Conservation (phyloP, 768 basidiomycete genomes). For the Phanerochaete sordida region DNA sequence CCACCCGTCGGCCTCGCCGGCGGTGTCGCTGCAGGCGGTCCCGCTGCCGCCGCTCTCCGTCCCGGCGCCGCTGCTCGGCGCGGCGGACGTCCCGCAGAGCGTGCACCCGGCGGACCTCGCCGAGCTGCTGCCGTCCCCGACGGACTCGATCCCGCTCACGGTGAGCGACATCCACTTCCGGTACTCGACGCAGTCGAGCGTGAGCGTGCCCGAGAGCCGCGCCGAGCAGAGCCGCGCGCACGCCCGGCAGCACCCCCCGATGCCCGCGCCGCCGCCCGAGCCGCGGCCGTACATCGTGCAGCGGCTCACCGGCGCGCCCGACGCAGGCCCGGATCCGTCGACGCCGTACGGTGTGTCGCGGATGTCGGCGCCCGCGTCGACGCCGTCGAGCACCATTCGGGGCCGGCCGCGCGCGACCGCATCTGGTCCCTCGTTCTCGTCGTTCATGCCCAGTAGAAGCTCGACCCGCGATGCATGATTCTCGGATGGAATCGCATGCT, state of each 20-base stretch:
- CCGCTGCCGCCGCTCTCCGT: slow-evolving; percentile 15
- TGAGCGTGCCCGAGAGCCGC: slow-evolving; percentile 16
- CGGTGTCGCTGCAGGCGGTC: slow-evolving; percentile 22
- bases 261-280: slow-evolving; percentile 10
- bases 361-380: slow-evolving; percentile 8
- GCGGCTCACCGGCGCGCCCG: slow-evolving; percentile 21
- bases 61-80: slow-evolving; percentile 3
- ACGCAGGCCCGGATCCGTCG: slow-evolving; percentile 2
- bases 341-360: slow-evolving; percentile 16
- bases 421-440: neutral
- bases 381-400: neutral
- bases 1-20: slow-evolving; percentile 20
- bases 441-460: neutral
- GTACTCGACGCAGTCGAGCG: slow-evolving; percentile 27
- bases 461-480: no score
- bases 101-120: slow-evolving; percentile 17
- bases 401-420: neutral
- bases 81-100: slow-evolving; percentile 9
- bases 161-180: slow-evolving; percentile 36
- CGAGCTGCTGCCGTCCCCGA: slow-evolving; percentile 26
- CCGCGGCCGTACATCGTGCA: slow-evolving; percentile 32
- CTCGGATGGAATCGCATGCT: no score
- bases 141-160: slow-evolving; percentile 31
- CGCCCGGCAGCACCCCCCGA: slow-evolving; percentile 20
- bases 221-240: slow-evolving; percentile 15